A percentile compares a stretch with the other conserved stretches of the same genome.
Evolutionary conservation across 2,329 filamentous ascomycete genomes (phyloP).

Genomic region (Monilinia polystroma): DNA sequence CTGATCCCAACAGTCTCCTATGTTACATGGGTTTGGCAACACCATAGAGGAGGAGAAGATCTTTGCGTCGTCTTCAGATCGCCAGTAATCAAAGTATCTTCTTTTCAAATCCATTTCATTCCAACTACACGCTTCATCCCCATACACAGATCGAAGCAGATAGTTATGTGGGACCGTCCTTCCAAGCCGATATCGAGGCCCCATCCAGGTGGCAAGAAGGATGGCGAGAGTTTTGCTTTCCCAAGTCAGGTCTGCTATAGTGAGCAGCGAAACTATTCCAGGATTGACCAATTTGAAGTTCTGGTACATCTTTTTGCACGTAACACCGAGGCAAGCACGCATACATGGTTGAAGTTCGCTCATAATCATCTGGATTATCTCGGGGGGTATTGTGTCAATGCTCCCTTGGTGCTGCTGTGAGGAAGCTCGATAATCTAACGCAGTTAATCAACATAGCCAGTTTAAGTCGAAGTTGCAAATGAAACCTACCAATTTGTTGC

Average conservation of each 20-base stretch:
- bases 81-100: not conserved
- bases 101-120: not conserved
- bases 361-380: not conserved
- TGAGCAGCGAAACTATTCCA: not conserved
- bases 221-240: not conserved
- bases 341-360: not conserved
- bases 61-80: not conserved
- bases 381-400: not conserved
- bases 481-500: not conserved
- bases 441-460: not conserved
- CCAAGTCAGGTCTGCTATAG: not conserved
- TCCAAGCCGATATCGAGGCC: not conserved
- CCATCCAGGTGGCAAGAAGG: not conserved
- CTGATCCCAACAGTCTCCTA: not conserved
- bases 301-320: not conserved
- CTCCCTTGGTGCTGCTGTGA: not conserved
- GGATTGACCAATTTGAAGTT: not conserved
- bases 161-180: not conserved
- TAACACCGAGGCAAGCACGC: not conserved
- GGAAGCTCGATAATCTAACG: not conserved
- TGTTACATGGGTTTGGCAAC: not conserved
- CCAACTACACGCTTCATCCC: accelerated
- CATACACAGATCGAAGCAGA: not conserved
- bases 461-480: not conserved
- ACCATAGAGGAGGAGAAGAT: too few species aligned